Base-by-base conservation (phyloP, 225 moss, liverwort and hornwort species). In the Straminergon stramineum region DNA sequence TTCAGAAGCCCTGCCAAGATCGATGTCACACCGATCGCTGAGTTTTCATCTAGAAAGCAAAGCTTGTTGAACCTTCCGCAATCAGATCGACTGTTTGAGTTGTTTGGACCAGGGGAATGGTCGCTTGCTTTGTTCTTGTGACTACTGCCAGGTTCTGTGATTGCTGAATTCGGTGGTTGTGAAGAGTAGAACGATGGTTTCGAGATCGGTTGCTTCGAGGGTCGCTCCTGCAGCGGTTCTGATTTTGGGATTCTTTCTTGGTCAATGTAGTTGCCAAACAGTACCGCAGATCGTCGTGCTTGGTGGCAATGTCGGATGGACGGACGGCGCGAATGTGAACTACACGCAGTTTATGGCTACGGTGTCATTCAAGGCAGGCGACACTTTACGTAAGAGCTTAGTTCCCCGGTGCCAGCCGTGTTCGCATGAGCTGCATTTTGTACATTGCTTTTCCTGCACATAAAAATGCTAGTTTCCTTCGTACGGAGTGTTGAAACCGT, bases 371-470 rank as follows among this genome's bases (percentile, higher is more conserved):
- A 87, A 57, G 70, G 93, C 75, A 1, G 90, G 86, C 79, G 93
- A 93, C 26, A 88, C 84, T n/a, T 61, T 91, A 34, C 84, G 93
- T 93, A 77, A 81, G 92, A 21, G 39, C 28, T 80, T 39, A n/a
- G 15, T 20, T 23, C 6, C 5, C 7, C 32, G 17, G 60, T n/a
- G 87, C 24, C 8, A 21, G 41, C 8, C 9, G 28, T 60, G 61
- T n/a, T 39, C 22, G 80, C 53, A 60, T 60, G 58, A 58, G 31
- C 64, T 81, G 35, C n/a, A 37, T 43, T 58, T 4, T 57, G 41
- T 43, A 35, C 43, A 31, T 8, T 19, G 66, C 55, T 31, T 34
- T 35, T 23, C 39, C 17, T 82, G 34, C 55, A 51, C 31, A 48
- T 74, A 43, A 30, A 20, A 35, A 61, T 86, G 55, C 22, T 70